Base-by-base conservation (phyloP, 192 early-diverging fungal species). In the Linnemannia elongata region DNA sequence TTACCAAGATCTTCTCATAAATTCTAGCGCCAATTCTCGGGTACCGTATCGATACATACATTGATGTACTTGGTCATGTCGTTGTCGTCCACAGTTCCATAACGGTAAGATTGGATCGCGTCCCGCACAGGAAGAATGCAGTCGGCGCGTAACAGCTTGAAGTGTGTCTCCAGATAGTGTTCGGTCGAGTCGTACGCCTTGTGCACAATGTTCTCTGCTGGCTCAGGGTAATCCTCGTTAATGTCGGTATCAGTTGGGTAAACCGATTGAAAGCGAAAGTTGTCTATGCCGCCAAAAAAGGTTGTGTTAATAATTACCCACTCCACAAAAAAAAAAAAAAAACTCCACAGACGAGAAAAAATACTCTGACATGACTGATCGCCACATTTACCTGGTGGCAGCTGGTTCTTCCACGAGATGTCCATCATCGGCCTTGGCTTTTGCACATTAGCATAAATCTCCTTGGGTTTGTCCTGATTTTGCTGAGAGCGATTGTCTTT, bases 91-190 rank as follows among this genome's bases (percentile, higher is more conserved):
- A 81, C 80, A 22, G 74, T 41, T 2, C 80, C 78, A 4, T 10
- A 13, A 44, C 81, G 78, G 22, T 88, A 90, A 6, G 71, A 39
- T 15, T 77, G 60, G 54, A 93, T 89, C 12, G 91, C 90, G 41
- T 87, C 76, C 63, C 90, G 85, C 35, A 93, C 76, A 27, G 92
- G 91, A 13, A 92, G 81, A 20, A 88, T 75, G 47, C 85, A 91
- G 69, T 93, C 92, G n/a, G 91, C 89, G 18, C 91, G 89, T 69
- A 93, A 82, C 33, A 93, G 78, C 38, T 69, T 74, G 71, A 89
- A 92, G 55, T 92, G 92, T 0, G 92, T 92, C 54, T 88, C 76
- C 0, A 92, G 74, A 76, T 93, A 93, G 63, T 91, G 77, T 7
- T 93, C 90, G 0, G 88, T 82, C 8, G 81, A 86, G 22, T 90